Conservation (phyloP, 2,329 filamentous ascomycete genomes). For the Fusarium ambrosium region DNA sequence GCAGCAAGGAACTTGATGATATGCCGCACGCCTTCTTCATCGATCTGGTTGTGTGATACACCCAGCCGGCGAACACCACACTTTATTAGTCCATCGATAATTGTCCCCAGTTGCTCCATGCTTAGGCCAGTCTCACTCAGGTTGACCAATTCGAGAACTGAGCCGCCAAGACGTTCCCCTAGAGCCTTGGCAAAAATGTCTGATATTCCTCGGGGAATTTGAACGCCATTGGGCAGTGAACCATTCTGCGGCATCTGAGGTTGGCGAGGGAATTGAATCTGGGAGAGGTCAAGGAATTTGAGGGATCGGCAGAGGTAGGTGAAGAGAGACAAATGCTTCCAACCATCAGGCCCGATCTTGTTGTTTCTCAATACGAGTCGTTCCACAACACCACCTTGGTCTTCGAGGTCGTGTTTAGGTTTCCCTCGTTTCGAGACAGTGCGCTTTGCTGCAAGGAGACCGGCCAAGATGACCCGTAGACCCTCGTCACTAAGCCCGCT, state of each 20-base stretch:
- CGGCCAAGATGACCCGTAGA: slow-evolving; percentile 86
- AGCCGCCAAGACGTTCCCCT: slow-evolving; percentile 80
- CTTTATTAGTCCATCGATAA: slow-evolving; percentile 86
- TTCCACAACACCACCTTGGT: slow-evolving; percentile 82
- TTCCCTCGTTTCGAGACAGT: slow-evolving; percentile 69
- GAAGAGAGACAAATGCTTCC: slow-evolving; percentile 92
- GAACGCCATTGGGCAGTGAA: slow-evolving; percentile 50
- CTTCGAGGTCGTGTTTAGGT: slow-evolving; percentile 56
- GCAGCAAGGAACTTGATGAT: slow-evolving; percentile 81
- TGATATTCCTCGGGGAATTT: slow-evolving; percentile 53
- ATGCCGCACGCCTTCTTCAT: slow-evolving; percentile 79
- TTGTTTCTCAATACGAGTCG: slow-evolving; percentile 92
- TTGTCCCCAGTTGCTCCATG: slow-evolving; percentile 76
- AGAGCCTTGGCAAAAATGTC: slow-evolving; percentile 83
- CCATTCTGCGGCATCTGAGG: slow-evolving; percentile 48
- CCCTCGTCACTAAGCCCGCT: slow-evolving; percentile 90
- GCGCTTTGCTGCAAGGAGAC: slow-evolving; percentile 83
- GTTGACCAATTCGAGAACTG: slow-evolving; percentile 84
- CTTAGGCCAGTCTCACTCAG: slow-evolving; percentile 83
- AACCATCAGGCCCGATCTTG: slow-evolving; percentile 87
- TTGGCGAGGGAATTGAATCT: slow-evolving; percentile 79
- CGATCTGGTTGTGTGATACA: slow-evolving; percentile 85
- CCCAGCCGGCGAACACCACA: slow-evolving; percentile 85
- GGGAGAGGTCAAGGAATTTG: slow-evolving; percentile 87
- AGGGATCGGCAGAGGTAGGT: slow-evolving; percentile 90